Evolutionary conservation across 371 early-diverging fungal species (phyloP), one percentile per base, ranked within the genome.

Genomic region (Haplosporangium sp.): DNA sequence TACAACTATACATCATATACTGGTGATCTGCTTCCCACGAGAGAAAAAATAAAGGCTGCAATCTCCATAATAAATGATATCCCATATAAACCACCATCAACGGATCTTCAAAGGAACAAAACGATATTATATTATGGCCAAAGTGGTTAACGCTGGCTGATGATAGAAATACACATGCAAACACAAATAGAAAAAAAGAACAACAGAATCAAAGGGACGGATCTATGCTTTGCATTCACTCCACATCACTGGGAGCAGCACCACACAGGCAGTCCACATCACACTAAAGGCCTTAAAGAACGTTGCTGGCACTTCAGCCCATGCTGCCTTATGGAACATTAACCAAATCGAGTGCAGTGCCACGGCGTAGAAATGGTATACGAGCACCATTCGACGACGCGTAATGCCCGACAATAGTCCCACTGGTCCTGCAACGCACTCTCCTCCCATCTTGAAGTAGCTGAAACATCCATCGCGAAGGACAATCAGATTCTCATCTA

Each of bases 401-500:
- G 69, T 79, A 14, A 73, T 48, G 8, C 93, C 96, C 14, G 94
- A 93, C 16, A 96, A 81, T 13, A 98, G 84, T 14, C 93, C 90
- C n/a, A 95, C 90, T 4, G 98, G 98, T 0, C 91, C 95, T 56
- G 86, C 76, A 21, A 91, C 81, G 72, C 92, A 96, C 29, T 82
- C 80, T 6, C 95, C 95, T 41, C 97, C 98, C 29, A 91, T 86
- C 59, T 87, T 71, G 72, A 98, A 93, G 75, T 98, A 98, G 18
- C 85, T 89, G 80, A 97, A 96, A 63, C 95, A 95, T 5, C 94
- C 95, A 37, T 92, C 85, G 59, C 95, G 94, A 38, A 98, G 83
- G 6, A 88, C 86, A 20, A 82, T 80, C 66, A 96, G 71, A 64
- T 90, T 83, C 43, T 84, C 82, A 63, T 89, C 89, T 86, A 61